Conservation (phyloP, 2,329 filamentous ascomycete genomes). For the Fusarium nurragi region DNA sequence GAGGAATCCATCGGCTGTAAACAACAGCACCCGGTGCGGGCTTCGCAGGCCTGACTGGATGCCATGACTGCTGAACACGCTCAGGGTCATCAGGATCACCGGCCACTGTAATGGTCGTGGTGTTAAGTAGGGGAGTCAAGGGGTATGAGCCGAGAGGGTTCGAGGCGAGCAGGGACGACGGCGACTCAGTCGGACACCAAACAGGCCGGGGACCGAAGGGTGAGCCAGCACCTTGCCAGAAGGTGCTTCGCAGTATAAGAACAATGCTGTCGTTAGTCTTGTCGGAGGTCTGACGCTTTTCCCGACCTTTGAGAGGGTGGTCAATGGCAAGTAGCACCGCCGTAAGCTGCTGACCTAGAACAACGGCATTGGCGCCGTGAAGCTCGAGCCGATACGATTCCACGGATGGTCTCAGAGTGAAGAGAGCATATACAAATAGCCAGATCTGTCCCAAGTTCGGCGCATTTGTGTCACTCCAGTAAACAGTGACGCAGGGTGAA, state of each 20-base stretch:
- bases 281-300: conserved; percentile 40
- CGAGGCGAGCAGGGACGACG: conserved; percentile 48
- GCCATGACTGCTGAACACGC: conserved; percentile 65
- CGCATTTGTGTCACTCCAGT: conserved; percentile 54
- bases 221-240: conserved; percentile 77
- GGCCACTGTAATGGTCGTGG: conserved; percentile 51
- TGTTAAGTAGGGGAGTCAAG: conserved; percentile 60
- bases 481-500: conserved; percentile 57
- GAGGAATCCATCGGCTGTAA: conserved; percentile 82
- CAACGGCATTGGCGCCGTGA: conserved; percentile 50
- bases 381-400: conserved; percentile 61
- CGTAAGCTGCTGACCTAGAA: conserved; percentile 53
- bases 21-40: conserved; percentile 74
- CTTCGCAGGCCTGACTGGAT: conserved; percentile 77
- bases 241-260: conserved; percentile 63
- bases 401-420: conserved; percentile 59
- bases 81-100: conserved; percentile 54
- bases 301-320: conserved; percentile 54
- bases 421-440: conserved; percentile 63
- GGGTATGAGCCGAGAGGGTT: conserved; percentile 58
- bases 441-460: conserved; percentile 62
- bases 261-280: conserved; percentile 48
- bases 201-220: conserved; percentile 71
- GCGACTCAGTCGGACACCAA: conserved; percentile 64
- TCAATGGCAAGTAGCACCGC: conserved; percentile 60